phyloP scores from a whole-genome alignment of 768 basidiomycete genomes.

The Naganishia vaughanmartiniae region DNA sequence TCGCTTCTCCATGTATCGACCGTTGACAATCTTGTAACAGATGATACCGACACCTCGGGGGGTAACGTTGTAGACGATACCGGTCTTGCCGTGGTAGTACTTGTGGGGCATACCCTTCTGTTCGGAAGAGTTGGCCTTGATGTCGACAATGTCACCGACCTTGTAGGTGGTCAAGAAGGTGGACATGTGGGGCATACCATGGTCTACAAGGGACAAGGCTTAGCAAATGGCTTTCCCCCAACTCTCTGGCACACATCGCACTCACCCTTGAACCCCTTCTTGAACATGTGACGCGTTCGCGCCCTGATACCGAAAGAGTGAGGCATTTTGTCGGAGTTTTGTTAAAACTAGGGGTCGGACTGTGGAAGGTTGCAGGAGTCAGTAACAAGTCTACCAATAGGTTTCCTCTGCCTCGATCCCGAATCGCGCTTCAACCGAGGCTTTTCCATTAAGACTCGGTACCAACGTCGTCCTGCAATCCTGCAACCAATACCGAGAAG shows the following conservation, averaged over 20 bases:
- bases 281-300: slow-evolving; percentile 99
- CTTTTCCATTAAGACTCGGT: neutral
- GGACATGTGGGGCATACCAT: slow-evolving; percentile 83
- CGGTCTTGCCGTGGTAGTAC: slow-evolving; percentile 73
- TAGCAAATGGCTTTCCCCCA: slow-evolving; percentile 18
- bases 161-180: slow-evolving; percentile 90
- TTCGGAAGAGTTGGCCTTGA: slow-evolving; percentile 97
- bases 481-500: too few species aligned
- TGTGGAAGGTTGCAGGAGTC: neutral
- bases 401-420: neutral
- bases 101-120: slow-evolving; percentile 85
- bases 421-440: neutral
- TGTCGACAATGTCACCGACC: slow-evolving; percentile 98
- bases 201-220: slow-evolving; percentile 58
- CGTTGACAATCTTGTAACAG: slow-evolving; percentile 96
- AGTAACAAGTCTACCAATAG: neutral
- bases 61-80: slow-evolving; percentile 97
- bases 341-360: slow-evolving; percentile 29
- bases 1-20: slow-evolving; percentile 98
- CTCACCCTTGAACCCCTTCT: slow-evolving; percentile 94
- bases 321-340: slow-evolving; percentile 65
- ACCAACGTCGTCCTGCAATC: neutral
- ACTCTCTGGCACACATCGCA: slow-evolving; percentile 30
- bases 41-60: slow-evolving; percentile 92
- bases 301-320: slow-evolving; percentile 99